Conservation (phyloP, 2,329 filamentous ascomycete genomes). For the Orbilia blumenaviensis region DNA sequence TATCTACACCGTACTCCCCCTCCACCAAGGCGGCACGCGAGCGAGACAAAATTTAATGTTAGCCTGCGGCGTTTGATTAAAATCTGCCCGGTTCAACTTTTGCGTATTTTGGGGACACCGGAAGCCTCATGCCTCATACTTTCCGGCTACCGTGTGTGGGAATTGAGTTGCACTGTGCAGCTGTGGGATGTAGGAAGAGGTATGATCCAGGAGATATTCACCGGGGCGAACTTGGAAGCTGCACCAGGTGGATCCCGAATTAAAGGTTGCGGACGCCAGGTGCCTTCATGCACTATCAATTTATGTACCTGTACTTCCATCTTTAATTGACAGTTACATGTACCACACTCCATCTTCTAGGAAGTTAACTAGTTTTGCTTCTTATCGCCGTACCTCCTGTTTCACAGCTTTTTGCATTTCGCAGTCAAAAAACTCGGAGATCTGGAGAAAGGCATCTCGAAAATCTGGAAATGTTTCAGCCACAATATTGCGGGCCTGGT, state of each 20-base stretch:
- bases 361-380: too few relatives aligned
- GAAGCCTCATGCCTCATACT: background rate
- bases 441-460: conserved; percentile 5
- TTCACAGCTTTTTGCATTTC: background rate
- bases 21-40: conserved; percentile 2
- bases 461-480: conserved; percentile 5
- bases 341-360: background rate
- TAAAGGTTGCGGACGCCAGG: background rate
- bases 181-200: background rate
- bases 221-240: background rate
- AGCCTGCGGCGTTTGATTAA: background rate
- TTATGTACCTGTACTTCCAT: background rate
- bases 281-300: conserved; percentile 1
- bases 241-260: background rate
- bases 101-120: background rate
- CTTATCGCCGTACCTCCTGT: conserved; percentile 6
- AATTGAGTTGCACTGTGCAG: background rate
- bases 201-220: background rate
- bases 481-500: background rate
- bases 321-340: background rate
- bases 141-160: conserved; percentile 3
- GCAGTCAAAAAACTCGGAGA: background rate
- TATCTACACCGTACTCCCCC: background rate
- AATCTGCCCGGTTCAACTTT: background rate
- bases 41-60: background rate